Conservation (phyloP, 345 rosid species). For the Brassica juncea region DNA sequence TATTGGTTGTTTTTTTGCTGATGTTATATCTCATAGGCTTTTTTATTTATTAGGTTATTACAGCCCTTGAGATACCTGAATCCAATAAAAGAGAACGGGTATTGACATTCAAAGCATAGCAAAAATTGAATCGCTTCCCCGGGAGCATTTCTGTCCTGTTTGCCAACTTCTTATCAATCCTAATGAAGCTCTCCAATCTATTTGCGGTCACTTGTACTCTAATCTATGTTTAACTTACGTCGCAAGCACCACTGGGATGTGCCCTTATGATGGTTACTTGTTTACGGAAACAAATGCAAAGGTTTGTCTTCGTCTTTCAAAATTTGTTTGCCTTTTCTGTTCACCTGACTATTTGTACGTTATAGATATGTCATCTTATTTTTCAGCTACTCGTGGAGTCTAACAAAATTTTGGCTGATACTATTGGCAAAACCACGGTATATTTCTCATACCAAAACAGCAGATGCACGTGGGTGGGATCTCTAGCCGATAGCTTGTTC, state of each 20-base stretch:
- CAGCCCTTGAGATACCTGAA: slow-evolving; percentile 39
- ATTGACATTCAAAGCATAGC: slow-evolving; percentile 29
- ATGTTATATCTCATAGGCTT: background rate
- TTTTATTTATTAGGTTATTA: slow-evolving; percentile 29
- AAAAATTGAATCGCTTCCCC: background rate
- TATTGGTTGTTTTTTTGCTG: too few relatives aligned
- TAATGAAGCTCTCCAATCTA: too few relatives aligned
- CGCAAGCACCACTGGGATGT: too few relatives aligned
- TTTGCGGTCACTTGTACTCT: too few relatives aligned
- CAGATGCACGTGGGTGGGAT: slow-evolving; percentile 85
- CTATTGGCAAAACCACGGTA: slow-evolving; percentile 59
- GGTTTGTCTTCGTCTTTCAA: too few relatives aligned
- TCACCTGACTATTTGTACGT: background rate
- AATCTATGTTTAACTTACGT: too few relatives aligned
- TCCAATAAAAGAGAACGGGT: slow-evolving; percentile 49
- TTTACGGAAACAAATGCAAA: too few relatives aligned
- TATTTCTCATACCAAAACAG: slow-evolving; percentile 72
- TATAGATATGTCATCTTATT: background rate
- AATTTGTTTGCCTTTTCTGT: background rate
- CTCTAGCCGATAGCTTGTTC: slow-evolving; percentile 57
- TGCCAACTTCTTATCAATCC: too few relatives aligned
- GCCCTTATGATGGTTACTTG: too few relatives aligned
- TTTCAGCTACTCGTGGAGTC: slow-evolving; percentile 70
- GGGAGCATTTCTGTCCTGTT: background rate
- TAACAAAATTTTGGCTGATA: slow-evolving; percentile 60